These are phyloP conservation scores for Podaxis rugospora DNA, from an alignment of 768 basidiomycete genomes.

Conservation along the genomic window DNA sequence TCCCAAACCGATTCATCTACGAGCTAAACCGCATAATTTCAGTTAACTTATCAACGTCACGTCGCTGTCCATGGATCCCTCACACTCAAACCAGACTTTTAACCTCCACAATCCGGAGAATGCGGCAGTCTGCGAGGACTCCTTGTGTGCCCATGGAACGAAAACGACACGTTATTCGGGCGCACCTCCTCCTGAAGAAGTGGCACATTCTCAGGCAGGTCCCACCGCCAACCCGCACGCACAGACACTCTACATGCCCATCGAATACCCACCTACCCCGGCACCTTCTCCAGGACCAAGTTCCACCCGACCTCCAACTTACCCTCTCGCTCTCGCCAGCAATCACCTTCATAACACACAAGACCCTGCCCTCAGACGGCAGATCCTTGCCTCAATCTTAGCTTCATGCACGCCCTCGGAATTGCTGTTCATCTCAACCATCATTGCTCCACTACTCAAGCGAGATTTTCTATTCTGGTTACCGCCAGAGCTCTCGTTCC, in stretches of 20 bases:
- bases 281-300: slow-evolving; percentile 51
- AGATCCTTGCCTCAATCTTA: slow-evolving; percentile 48
- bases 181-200: background rate
- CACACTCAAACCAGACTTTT: background rate
- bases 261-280: slow-evolving; percentile 56
- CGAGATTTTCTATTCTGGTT: slow-evolving; percentile 47
- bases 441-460: slow-evolving; percentile 60
- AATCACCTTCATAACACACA: slow-evolving; percentile 13
- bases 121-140: background rate
- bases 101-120: background rate
- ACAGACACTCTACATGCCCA: slow-evolving; percentile 42
- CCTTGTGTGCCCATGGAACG: background rate
- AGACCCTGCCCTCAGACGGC: slow-evolving; percentile 39
- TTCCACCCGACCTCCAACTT: slow-evolving; percentile 11
- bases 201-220: background rate
- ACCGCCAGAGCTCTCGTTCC: slow-evolving; percentile 61
- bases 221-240: background rate
- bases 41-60: slow-evolving; percentile 1
- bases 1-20: background rate
- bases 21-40: background rate
- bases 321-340: slow-evolving; percentile 14
- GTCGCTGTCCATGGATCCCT: background rate
- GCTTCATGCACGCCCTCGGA: slow-evolving; percentile 54
- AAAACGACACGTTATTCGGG: background rate
- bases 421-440: slow-evolving; percentile 60